Evolutionary conservation across 208 protist species (phyloP), one percentile per base, ranked within the genome.

Genomic region (Porcisia hertigi): DNA sequence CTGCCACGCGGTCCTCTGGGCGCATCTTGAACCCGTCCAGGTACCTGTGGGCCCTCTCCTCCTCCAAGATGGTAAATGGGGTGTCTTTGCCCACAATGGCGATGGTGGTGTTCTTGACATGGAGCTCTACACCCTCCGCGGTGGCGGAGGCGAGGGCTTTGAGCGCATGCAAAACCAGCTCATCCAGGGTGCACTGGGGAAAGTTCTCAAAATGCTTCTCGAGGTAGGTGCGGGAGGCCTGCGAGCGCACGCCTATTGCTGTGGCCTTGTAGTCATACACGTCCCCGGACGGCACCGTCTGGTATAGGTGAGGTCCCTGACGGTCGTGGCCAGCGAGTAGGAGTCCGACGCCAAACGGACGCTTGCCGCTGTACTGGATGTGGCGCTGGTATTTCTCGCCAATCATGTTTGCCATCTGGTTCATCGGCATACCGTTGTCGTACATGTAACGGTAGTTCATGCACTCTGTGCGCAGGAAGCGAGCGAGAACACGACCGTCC

Each of bases 261-360:
- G 98, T 97, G 36, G 98, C 97, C 82, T 99, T 98, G 88, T 98
- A 99, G 74, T 99, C 97, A 84, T 97, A 99, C 74, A 98, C 98
- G 70, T 99, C 98, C 52, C 98, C 98, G 30, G 98, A 99, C 34
- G 99, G 99, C 62, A 89, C 94, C 16, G 98, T 98, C 81, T 99
- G 95, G 81, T 94, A 99, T 23, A 99, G 84, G 76, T 99, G 98
- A 16, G 98, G 86, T 2, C 98, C 98, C 30, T 85, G 92, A 57
- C 96, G 82, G 86, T 99, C 94, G 73, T 94, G 92, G 39, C 99
- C 99, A 43, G 93, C 97, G 52, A 99, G 89, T 20, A 99, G 94
- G n/a, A 99, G 86, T 36, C 99, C 99, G n/a, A 99, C 99, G 71
- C 99, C 99, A 86, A 98, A 99, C 39, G 99, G 99, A 7, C 99